Evolutionary conservation across 164 flowering plant species (phyloP), one percentile per base, ranked within the genome.

Genomic region (Brasenia schreberi): DNA sequence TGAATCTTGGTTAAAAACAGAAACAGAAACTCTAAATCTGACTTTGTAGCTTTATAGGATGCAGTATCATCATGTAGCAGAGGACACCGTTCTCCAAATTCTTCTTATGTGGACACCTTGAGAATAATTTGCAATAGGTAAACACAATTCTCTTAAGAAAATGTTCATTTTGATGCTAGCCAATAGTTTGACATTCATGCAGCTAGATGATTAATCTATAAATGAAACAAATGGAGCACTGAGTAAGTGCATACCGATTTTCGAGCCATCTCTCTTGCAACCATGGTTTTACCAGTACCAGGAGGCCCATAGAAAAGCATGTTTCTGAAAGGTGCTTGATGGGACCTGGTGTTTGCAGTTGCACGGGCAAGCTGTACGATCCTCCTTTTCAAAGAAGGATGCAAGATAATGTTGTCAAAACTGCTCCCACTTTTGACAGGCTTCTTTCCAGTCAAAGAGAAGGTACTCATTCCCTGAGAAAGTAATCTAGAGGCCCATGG

Each of bases 281-380:
- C 97, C 96, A 93, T 81, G 58, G 98, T 93, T 87, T 93, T 93
- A 9, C 98, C 98, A 58, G 98, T 90, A 63, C 98, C 98, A 71
- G 98, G 98, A 61, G 98, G 98, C 17, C 98, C 98, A 80, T 94
- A 94, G 74, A 90, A 93, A 43, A 94, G 80, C 98, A 90, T 90
- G 77, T 91, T 94, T n/a, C 96, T 87, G 42, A 94, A 94, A 12
- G 98, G 97, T 66, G 98, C 98, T 77, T 90, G 81, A 72, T 89
- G 97, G 71, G 81, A 67, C 74, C 87, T 94, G 65, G 97, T 90
- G 74, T 94, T 94, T 68, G 90, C 75, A 45, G 98, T 94, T 59
- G 98, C 98, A 70, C 92, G 81, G 64, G 96, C 98, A 76, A 94
- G 96, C 7, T 83, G 92, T 77, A 85, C 83, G 67, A 94, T 84